Conservation (phyloP, 176 grass and related monocot genomes). For the maize (Zea mays) region Zm-B73-REFERENCE-NAM-5.0 NC_050103.1:136920001-136920500, state of each 20-base stretch:
- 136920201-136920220: slow-evolving; percentile 43
- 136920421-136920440: not conserved
- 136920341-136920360: slow-evolving; percentile 7
- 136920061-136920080: slow-evolving; percentile 3
- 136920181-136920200: not conserved
- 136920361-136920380: not conserved
- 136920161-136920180: not conserved
- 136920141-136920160: no score
- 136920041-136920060: slow-evolving; percentile 31
- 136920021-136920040: no score
- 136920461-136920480: slow-evolving; percentile 33
- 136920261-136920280: slow-evolving; percentile 27
- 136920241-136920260: slow-evolving; percentile 57
- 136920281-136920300: not conserved
- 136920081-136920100: not conserved
- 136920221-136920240: slow-evolving; percentile 54
- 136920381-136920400: not conserved
- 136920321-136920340: not conserved
- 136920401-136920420: not conserved
- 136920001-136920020: no score
- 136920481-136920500: slow-evolving; percentile 32
- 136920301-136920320: not conserved
- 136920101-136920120: no score
- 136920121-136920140: no score
- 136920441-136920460: not conserved